Percentiles rank a stretch among this genome's conserved stretches.
phyloP scores from a whole-genome alignment of 2,329 filamentous ascomycete genomes.

The Sphaerulina populicola region DNA sequence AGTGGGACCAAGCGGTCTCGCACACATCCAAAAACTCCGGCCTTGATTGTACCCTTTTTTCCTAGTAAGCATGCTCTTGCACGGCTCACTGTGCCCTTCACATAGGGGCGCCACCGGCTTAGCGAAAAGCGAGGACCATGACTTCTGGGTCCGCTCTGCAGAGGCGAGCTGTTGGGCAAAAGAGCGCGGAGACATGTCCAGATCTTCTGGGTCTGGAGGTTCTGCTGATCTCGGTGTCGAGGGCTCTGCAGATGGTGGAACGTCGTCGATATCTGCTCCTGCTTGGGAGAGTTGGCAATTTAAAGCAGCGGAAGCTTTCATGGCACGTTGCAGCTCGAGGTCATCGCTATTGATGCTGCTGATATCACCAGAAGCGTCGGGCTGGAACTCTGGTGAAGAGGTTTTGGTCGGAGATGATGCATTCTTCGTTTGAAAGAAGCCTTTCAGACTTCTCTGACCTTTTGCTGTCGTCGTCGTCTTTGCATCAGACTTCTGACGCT shows the following conservation, averaged over 20 bases:
- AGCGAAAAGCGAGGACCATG: conserved; percentile 76
- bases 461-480: conserved; percentile 32
- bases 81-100: conserved; percentile 75
- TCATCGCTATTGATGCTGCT: neutral
- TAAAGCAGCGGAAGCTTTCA: neutral
- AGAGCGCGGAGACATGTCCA: conserved; percentile 14
- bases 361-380: neutral
- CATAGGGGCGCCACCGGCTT: conserved; percentile 68
- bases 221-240: conserved; percentile 2
- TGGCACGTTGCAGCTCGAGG: neutral
- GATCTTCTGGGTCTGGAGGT: conserved; percentile 5
- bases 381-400: neutral
- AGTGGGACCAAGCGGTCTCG: conserved; percentile 71
- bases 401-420: neutral
- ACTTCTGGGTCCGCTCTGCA: conserved; percentile 33
- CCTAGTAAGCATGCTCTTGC: conserved; percentile 74
- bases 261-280: neutral
- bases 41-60: conserved; percentile 78
- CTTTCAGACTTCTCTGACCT: conserved; percentile 58
- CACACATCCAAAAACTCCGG: conserved; percentile 58
- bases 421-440: conserved; percentile 65
- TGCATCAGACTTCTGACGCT: conserved; percentile 44
- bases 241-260: neutral
- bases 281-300: neutral
- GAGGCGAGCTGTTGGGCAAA: conserved; percentile 23